phyloP scores from a whole-genome alignment of 2,329 filamentous ascomycete genomes.

The Leptographium lundbergii region DNA sequence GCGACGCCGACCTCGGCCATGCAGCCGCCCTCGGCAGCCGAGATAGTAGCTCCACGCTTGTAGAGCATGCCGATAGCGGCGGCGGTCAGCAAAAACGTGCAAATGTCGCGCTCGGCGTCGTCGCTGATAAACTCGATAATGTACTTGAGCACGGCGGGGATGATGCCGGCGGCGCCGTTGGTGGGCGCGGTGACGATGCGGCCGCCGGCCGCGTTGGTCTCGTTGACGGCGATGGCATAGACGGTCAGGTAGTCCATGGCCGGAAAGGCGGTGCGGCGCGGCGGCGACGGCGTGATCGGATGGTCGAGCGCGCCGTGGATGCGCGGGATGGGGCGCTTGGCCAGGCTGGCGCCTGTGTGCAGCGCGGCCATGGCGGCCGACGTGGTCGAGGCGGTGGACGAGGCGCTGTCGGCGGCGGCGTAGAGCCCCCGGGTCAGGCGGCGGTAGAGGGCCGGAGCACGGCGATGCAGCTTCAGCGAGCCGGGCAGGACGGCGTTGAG shows the following conservation, averaged over 20 bases:
- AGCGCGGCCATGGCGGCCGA: background rate
- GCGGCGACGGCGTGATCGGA: constrained; percentile 31
- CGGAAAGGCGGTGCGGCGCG: constrained; percentile 32
- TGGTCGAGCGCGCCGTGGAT: constrained; percentile 33
- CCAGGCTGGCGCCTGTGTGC: background rate
- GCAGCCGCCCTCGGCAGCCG: constrained; percentile 36
- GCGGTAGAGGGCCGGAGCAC: constrained; percentile 32
- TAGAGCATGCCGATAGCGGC: constrained; percentile 39
- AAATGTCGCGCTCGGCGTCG: constrained; percentile 33
- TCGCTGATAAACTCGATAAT: constrained; percentile 37
- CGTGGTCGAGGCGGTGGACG: background rate
- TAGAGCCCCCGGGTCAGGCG: constrained; percentile 33
- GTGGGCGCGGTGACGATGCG: constrained; percentile 39
- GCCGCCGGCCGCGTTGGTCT: constrained; percentile 38
- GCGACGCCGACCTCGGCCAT: constrained; percentile 42
- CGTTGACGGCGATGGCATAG: constrained; percentile 39
- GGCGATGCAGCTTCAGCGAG: constrained; percentile 32
- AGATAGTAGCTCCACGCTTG: constrained; percentile 39
- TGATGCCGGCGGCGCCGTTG: constrained; percentile 38
- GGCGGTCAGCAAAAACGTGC: constrained; percentile 35
- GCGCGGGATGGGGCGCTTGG: constrained; percentile 24
- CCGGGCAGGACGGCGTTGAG: constrained; percentile 28
- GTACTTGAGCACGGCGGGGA: constrained; percentile 38
- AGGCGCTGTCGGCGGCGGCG: background rate
- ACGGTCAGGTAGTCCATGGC: constrained; percentile 38